These are phyloP conservation scores for Eucalyptus globulus DNA, from an alignment of 345 rosid genomes.

Conservation along the genomic window DNA sequence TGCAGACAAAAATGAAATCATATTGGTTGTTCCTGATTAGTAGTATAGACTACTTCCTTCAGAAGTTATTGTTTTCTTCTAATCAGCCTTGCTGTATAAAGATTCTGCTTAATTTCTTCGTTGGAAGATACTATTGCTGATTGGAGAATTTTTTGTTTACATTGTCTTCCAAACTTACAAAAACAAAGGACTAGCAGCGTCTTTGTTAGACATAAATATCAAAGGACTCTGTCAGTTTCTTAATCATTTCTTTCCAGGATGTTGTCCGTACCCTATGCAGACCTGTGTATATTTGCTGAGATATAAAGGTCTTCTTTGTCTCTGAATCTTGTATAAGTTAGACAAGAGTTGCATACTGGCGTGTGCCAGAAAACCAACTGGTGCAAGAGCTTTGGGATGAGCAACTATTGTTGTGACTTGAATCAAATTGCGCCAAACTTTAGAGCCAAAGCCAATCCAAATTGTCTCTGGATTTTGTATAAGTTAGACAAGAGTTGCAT, in stretches of 20 bases:
- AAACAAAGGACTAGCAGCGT: background rate
- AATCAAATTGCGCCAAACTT: background rate
- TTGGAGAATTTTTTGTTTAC: background rate
- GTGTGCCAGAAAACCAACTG: background rate
- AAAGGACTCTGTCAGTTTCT: background rate
- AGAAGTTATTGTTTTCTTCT: background rate
- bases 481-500: background rate
- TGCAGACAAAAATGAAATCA: background rate
- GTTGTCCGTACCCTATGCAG: background rate
- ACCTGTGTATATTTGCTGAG: background rate
- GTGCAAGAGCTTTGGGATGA: background rate
- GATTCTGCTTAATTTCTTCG: background rate
- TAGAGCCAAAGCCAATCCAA: background rate
- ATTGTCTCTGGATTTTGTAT: background rate
- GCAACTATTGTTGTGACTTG: background rate
- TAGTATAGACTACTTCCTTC: background rate
- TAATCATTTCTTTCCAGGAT: background rate
- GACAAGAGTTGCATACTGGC: background rate
- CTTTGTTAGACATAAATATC: background rate
- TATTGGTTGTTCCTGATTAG: background rate
- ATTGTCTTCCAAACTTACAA: background rate
- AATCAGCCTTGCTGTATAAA: background rate
- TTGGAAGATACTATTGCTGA: background rate
- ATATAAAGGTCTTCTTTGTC: background rate
- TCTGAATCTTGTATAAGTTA: background rate